phyloP scores from a whole-genome alignment of 257 asterid genomes.

The Paraleonurus japonicus region DNA sequence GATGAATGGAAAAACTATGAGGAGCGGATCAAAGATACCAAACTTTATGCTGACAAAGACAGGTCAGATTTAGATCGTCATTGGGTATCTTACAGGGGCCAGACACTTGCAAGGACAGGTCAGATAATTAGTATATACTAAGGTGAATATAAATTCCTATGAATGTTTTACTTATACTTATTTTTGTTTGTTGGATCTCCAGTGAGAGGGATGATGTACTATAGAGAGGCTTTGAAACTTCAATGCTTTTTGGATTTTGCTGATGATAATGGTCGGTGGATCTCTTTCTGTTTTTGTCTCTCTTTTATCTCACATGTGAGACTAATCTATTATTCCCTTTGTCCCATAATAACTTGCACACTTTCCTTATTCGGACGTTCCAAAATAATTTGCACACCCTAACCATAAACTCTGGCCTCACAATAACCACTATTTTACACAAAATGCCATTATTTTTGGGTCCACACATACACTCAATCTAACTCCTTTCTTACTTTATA shows the following conservation, averaged over 20 bases:
- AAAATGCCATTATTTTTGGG: too few relatives aligned
- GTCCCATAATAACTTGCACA: too few relatives aligned
- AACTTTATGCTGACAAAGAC: constrained; percentile 42
- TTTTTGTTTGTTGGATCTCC: constrained; percentile 24
- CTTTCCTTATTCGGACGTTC: too few relatives aligned
- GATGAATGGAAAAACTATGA: constrained; percentile 90
- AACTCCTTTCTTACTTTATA: too few relatives aligned
- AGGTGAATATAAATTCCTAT: constrained; percentile 8
- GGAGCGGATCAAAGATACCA: constrained; percentile 66
- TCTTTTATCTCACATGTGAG: not conserved
- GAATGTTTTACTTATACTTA: not conserved
- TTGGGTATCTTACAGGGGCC: constrained; percentile 98
- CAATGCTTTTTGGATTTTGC: constrained; percentile 95
- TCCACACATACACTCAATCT: too few relatives aligned
- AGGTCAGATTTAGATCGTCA: constrained; percentile 61
- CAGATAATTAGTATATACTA: constrained; percentile 18
- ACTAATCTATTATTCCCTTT: too few relatives aligned
- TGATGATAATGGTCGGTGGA: constrained; percentile 68
- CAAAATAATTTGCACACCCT: too few relatives aligned
- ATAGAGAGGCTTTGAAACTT: constrained; percentile 84
- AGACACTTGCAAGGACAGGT: constrained; percentile 99
- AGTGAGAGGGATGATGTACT: constrained; percentile 99
- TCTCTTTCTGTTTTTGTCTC: constrained; percentile 6
- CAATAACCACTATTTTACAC: too few relatives aligned
- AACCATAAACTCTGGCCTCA: too few relatives aligned